Evolutionary conservation across 148 eudicot genomes (phyloP), one percentile per base, ranked within the genome.

Genomic region (Vaccinium darrowii): DNA sequence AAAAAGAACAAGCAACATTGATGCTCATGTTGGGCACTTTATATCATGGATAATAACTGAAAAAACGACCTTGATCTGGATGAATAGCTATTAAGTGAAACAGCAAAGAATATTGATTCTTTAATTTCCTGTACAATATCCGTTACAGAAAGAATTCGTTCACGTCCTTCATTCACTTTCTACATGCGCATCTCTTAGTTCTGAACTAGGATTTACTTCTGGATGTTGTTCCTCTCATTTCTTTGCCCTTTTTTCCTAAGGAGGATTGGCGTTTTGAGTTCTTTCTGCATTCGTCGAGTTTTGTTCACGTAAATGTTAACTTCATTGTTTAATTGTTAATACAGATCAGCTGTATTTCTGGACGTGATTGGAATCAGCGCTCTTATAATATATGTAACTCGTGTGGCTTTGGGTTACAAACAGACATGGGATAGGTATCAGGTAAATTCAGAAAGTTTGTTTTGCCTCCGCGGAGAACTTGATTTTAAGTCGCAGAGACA

Each of bases 371-470:
- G 94, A n/a, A 87, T 88, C 69, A 92, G 86, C 80, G 99, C 99
- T 78, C 98, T 96, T 81, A 85, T 94, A 71, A 88, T 96, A 89
- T 90, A 87, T 85, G 88, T 88, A 72, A 85, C 79, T 63, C 98
- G 99, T 84, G 95, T 96, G 52, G 92, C 91, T 84, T 90, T 96
- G 91, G 99, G 99, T 75, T 96, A 96, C 94, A 96, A 96, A 88
- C 99, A 94, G 87, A 96, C 99, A 27, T 81, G 97, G 90, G 99
- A 96, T 90, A 91, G 99, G 87, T 96, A 96, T 85, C 95, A 96
- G 92, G 99, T 96, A 85, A 91, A 92, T 83, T 23, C 58, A 69
- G 23, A n/a, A 71, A 84, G 65, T 79, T 87, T 49, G 23, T 53
- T 80, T 83, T 51, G 33, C 19, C 9, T 83, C 8, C 19, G 63